These are phyloP conservation scores for Pythium dissotocum DNA, from an alignment of 352 stramenopile species.

Conservation along the genomic window DNA sequence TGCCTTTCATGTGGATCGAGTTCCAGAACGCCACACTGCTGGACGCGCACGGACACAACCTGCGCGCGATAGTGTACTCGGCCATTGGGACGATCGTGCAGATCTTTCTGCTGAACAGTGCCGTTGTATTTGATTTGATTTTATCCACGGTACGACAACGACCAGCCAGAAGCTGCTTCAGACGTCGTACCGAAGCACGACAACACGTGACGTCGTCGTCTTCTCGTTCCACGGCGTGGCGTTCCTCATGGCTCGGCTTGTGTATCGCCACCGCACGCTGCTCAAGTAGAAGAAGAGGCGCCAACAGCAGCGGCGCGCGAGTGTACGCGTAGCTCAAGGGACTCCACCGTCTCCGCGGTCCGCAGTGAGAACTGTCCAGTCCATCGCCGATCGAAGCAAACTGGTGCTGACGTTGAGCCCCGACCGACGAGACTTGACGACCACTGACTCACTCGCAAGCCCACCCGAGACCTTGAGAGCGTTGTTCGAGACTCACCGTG, in stretches of 20 bases:
- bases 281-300: neutral
- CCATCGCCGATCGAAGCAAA: neutral
- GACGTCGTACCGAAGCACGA: neutral
- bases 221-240: neutral
- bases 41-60: neutral
- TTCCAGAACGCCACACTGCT: slow-evolving; percentile 13
- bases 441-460: neutral
- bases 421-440: neutral
- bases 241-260: neutral
- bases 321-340: neutral
- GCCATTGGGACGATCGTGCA: neutral
- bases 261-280: slow-evolving; percentile 1
- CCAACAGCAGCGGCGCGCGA: neutral
- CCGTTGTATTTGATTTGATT: neutral
- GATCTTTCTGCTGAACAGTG: neutral
- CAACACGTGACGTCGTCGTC: neutral
- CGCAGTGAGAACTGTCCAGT: neutral
- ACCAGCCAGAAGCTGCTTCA: neutral
- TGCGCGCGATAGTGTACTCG: neutral
- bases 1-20: slow-evolving; percentile 25
- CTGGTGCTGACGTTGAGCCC: neutral
- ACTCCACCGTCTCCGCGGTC: neutral
- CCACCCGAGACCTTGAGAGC: neutral
- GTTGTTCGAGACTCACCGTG: neutral
- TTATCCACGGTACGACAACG: neutral